Evolutionary conservation across 164 flowering plant genomes (phyloP).

Genomic region (Saururus chinensis): DNA sequence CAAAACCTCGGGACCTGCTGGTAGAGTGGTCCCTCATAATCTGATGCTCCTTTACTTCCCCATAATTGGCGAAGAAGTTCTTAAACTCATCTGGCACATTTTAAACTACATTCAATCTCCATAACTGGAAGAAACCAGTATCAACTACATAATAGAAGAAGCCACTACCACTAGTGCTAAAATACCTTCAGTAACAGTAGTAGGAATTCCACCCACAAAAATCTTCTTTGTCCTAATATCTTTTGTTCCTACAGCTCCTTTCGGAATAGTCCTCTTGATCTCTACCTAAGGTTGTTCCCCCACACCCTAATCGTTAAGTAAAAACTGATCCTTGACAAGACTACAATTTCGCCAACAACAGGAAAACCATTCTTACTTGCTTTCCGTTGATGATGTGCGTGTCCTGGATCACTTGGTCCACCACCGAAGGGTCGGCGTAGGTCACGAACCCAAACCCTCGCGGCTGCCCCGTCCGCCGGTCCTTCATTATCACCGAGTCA

Average conservation of each 20-base stretch:
- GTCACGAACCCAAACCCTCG: constrained; percentile 90
- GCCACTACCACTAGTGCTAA: neutral
- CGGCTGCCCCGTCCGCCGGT: constrained; percentile 63
- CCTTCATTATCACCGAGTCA: constrained; percentile 87
- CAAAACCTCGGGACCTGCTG: constrained; percentile 83
- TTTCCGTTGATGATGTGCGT: constrained; percentile 68
- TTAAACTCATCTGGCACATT: constrained; percentile 56
- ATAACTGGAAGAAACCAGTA: no score
- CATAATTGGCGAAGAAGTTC: constrained; percentile 70
- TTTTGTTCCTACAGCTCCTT: constrained; percentile 42
- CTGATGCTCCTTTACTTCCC: constrained; percentile 68
- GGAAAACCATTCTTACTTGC: constrained; percentile 40
- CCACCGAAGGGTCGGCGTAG: constrained; percentile 78
- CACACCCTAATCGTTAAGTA: neutral
- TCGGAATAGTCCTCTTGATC: constrained; percentile 82
- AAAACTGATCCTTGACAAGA: neutral
- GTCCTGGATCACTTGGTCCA: constrained; percentile 68
- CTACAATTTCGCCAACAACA: neutral
- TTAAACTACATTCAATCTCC: neutral
- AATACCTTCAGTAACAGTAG: constrained; percentile 55
- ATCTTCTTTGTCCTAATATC: constrained; percentile 85
- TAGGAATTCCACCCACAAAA: constrained; percentile 86
- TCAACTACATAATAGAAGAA: neutral
- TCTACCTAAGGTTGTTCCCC: constrained; percentile 44
- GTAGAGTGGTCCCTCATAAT: constrained; percentile 77